phyloP scores from a whole-genome alignment of 2,329 filamentous ascomycete genomes.

The Aspergillus clavatus region DNA sequence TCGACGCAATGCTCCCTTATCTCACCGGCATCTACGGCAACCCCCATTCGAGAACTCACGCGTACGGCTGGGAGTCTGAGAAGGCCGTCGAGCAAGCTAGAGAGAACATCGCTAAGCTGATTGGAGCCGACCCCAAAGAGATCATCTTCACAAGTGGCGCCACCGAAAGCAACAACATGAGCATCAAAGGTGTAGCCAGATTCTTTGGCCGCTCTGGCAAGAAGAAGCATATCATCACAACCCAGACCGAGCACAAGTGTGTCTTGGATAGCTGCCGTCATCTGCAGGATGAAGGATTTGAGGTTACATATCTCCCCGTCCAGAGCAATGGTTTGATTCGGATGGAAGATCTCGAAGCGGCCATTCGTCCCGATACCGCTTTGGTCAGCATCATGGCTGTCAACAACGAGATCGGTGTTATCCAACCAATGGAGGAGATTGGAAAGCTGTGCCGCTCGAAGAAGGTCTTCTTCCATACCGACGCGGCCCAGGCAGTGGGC shows the following conservation, averaged over 20 bases:
- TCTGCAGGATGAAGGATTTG: constrained; percentile 93
- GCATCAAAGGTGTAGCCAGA: constrained; percentile 92
- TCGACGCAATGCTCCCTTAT: constrained; percentile 95
- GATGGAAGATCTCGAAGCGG: constrained; percentile 77
- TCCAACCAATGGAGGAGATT: constrained; percentile 91
- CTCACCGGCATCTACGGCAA: constrained; percentile 94
- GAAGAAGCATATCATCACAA: constrained; percentile 98
- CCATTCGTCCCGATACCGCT: constrained; percentile 84
- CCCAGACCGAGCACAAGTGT: constrained; percentile 98
- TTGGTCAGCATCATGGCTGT: constrained; percentile 98
- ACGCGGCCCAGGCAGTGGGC: constrained; percentile 94
- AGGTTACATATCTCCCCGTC: constrained; percentile 94
- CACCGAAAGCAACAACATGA: constrained; percentile 99
- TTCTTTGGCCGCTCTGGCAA: constrained; percentile 92
- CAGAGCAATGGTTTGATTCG: constrained; percentile 78
- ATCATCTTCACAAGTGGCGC: constrained; percentile 98
- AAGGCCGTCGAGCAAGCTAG: constrained; percentile 86
- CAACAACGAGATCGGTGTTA: constrained; percentile 99
- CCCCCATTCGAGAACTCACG: constrained; percentile 93
- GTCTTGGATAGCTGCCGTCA: constrained; percentile 95
- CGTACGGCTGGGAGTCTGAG: constrained; percentile 98
- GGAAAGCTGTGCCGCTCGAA: constrained; percentile 84
- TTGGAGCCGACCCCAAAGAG: constrained; percentile 93
- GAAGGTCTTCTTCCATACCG: constrained; percentile 97
- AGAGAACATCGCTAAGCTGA: constrained; percentile 74